Evolutionary conservation across 352 stramenopile species (phyloP).

Genomic region (Phytophthora citricola): DNA sequence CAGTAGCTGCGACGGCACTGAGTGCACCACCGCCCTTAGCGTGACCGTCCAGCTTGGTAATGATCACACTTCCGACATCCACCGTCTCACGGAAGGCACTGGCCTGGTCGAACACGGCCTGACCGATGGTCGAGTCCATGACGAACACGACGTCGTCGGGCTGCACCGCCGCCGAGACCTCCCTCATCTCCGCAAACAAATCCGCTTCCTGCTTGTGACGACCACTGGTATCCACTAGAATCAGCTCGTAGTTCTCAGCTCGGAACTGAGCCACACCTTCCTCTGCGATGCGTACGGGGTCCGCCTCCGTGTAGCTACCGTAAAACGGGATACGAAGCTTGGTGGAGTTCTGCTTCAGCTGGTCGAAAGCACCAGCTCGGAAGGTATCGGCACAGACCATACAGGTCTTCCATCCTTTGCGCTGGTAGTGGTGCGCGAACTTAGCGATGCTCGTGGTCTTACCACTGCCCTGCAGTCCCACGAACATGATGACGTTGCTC

Average conservation of each 20-base stretch:
- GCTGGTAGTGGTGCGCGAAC: slow-evolving; percentile 98
- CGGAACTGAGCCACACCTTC: slow-evolving; percentile 98
- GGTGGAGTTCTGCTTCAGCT: slow-evolving; percentile 99
- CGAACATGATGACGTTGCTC: slow-evolving; percentile 95
- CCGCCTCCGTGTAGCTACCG: slow-evolving; percentile 97
- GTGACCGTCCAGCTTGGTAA: slow-evolving; percentile 99
- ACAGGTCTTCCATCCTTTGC: slow-evolving; percentile 97
- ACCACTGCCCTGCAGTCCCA: slow-evolving; percentile 94
- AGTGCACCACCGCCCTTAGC: slow-evolving; percentile 98
- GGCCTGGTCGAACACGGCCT: slow-evolving; percentile 98
- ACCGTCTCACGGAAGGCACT: slow-evolving; percentile 96
- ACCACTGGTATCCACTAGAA: slow-evolving; percentile 99
- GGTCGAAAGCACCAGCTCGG: slow-evolving; percentile 98
- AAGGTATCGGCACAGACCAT: slow-evolving; percentile 99
- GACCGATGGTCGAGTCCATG: slow-evolving; percentile 99
- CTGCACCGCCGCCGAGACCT: slow-evolving; percentile 95
- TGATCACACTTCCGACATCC: slow-evolving; percentile 97
- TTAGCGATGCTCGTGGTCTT: slow-evolving; percentile 99
- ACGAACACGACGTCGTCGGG: slow-evolving; percentile 99
- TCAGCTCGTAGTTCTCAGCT: slow-evolving; percentile 98
- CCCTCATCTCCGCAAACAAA: slow-evolving; percentile 99
- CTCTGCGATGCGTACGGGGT: slow-evolving; percentile 97
- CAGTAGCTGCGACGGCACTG: slow-evolving; percentile 97
- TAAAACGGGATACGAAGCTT: slow-evolving; percentile 99
- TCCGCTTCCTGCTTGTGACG: slow-evolving; percentile 98